These are phyloP conservation scores for Nissolia schottii DNA, from an alignment of 306 rosid species.

Conservation along the genomic window DNA sequence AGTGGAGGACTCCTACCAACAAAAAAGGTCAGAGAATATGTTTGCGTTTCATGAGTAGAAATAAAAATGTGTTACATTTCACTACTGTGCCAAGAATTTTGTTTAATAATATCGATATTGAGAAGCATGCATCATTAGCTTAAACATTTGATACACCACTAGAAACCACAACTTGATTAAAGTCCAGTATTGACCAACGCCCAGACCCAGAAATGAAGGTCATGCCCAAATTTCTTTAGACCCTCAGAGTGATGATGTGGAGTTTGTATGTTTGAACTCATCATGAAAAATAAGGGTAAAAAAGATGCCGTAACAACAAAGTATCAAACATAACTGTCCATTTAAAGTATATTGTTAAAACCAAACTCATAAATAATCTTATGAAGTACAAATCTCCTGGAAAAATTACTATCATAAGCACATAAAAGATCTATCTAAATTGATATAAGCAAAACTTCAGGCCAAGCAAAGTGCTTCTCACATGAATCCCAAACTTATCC, in stretches of 20 bases:
- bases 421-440: not conserved
- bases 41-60: not conserved
- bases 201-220: not conserved
- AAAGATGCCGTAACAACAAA: not conserved
- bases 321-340: not conserved
- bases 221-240: slow-evolving; percentile 1
- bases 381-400: not conserved
- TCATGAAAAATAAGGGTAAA: not conserved
- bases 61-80: not conserved
- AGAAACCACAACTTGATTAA: not conserved
- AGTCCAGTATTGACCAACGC: not conserved
- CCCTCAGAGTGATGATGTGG: not conserved
- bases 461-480: not conserved
- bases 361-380: slow-evolving; percentile 12
- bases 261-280: not conserved
- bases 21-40: not conserved
- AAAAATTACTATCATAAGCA: not conserved
- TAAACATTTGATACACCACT: not conserved
- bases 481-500: not conserved
- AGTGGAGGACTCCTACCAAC: not conserved
- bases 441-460: not conserved
- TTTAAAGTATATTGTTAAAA: not conserved
- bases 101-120: not conserved
- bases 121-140: not conserved
- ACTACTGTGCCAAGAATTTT: not conserved